Conservation (phyloP, 495 filamentous ascomycete genomes). For the Hypoxylon crocopeplum region DNA sequence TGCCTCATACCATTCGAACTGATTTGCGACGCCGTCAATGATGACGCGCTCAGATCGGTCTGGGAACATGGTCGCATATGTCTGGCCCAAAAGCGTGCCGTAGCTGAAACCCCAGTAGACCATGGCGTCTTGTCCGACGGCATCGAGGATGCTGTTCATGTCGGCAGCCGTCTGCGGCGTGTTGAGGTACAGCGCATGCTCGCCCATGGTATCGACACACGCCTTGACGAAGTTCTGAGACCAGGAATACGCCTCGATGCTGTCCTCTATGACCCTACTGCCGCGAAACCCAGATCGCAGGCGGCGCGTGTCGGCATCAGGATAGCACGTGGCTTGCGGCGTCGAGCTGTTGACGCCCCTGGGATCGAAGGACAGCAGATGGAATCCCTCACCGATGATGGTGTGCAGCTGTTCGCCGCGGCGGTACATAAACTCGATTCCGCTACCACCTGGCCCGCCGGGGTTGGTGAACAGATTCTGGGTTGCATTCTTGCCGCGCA, state of each 20-base stretch:
- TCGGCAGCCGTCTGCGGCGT: slow-evolving; percentile 58
- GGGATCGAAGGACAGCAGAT: slow-evolving; percentile 55
- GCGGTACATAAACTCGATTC: slow-evolving; percentile 44
- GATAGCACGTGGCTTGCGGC: slow-evolving; percentile 49
- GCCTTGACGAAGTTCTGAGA: slow-evolving; percentile 45
- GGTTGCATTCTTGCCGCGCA: slow-evolving; percentile 48
- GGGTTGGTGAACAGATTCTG: slow-evolving; percentile 54
- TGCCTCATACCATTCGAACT: slow-evolving; percentile 47
- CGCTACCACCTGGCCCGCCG: slow-evolving; percentile 54
- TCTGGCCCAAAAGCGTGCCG: slow-evolving; percentile 67
- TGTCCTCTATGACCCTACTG: slow-evolving; percentile 40
- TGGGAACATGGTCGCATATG: slow-evolving; percentile 53
- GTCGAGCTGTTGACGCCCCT: slow-evolving; percentile 52
- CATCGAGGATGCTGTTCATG: slow-evolving; percentile 57
- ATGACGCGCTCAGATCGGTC: slow-evolving; percentile 49
- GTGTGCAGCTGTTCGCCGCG: slow-evolving; percentile 41
- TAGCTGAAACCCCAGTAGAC: slow-evolving; percentile 72
- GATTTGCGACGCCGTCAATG: slow-evolving; percentile 53
- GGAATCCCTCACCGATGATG: slow-evolving; percentile 52
- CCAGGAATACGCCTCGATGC: slow-evolving; percentile 51
- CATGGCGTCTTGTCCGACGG: slow-evolving; percentile 50
- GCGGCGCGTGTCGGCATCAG: slow-evolving; percentile 34
- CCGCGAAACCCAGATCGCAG: slow-evolving; percentile 36
- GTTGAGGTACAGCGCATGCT: slow-evolving; percentile 49
- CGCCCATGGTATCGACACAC: slow-evolving; percentile 52